These are phyloP conservation scores for Ogataea hybrid DNA, from an alignment of 1,139 yeast genomes.

Conservation along the genomic window DNA sequence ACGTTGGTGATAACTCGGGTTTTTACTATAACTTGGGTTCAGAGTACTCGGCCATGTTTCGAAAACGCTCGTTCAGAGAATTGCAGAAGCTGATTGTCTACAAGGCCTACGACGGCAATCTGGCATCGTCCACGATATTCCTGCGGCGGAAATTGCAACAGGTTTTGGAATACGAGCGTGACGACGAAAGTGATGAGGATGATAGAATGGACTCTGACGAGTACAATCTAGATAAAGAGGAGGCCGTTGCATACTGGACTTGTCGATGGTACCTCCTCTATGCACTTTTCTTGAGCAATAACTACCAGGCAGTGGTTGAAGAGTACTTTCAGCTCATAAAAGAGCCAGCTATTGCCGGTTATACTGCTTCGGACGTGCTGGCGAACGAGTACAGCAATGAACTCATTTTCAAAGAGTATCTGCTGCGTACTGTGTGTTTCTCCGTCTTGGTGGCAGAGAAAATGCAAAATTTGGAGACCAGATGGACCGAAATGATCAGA, in stretches of 20 bases:
- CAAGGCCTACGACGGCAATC: conserved; percentile 21
- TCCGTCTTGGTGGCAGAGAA: conserved; percentile 20
- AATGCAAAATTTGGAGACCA: conserved; percentile 4
- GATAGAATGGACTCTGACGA: conserved; percentile 16
- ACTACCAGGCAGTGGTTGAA: conserved; percentile 19
- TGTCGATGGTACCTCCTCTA: conserved; percentile 27
- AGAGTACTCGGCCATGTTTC: conserved; percentile 13
- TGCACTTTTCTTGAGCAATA: conserved; percentile 18
- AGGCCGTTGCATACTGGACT: conserved; percentile 25
- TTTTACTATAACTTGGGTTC: conserved; percentile 20
- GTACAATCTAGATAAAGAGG: conserved; percentile 12
- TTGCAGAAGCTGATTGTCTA: conserved; percentile 17
- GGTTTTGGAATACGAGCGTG: conserved; percentile 20
- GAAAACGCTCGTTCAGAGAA: conserved; percentile 15
- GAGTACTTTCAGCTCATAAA: conserved; percentile 17
- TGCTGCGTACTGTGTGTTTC: conserved; percentile 19
- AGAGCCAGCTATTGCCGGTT: conserved; percentile 12
- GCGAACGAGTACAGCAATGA: conserved; percentile 15
- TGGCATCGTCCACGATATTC: conserved; percentile 13
- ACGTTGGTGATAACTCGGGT: conserved; percentile 20
- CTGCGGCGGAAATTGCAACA: conserved; percentile 20
- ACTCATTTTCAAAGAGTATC: conserved; percentile 15
- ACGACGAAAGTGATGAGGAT: conserved; percentile 17
- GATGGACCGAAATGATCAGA: conserved; percentile 15
- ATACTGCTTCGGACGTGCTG: conserved; percentile 18